Evolutionary conservation across 768 basidiomycete genomes (phyloP), one percentile per base, ranked within the genome.

Genomic region (Tricholoma flavovirens): DNA sequence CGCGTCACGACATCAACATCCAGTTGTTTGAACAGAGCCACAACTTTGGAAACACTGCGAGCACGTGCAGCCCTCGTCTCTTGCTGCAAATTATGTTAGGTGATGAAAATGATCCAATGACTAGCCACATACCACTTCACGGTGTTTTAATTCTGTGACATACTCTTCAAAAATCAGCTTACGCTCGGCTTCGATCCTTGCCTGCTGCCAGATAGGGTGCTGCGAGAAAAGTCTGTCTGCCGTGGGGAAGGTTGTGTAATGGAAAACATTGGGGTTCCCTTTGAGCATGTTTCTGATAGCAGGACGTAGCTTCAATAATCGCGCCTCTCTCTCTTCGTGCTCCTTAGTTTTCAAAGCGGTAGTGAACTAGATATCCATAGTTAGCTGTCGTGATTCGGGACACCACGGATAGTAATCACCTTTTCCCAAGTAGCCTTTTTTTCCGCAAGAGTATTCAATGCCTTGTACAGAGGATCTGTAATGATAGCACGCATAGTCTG

Each of bases 401-500:
- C 26, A n/a, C 54, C 12, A 36, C 3, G 24, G 5, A 52, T 26
- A 21, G 15, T 21, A 67, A 81, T 36, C 54, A 93, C 94, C 82
- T 94, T 93, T 72, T 95, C 91, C 83, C 91, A 99, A 54, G 87
- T 84, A 54, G 85, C 77, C 74, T 97, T 98, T 75, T 94, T 95
- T 74, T 99, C 94, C 14, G 93, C 93, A 49, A 98, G 79, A 45
- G 89, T 93, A 67, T 89, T 90, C 58, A 99, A 78, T 43, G 93
- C 88, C 75, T 93, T 95, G 75, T 98, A 99, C 61, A 97, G 72
- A 43, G 97, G 96, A 76, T 98, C 96, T 64, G 93, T 98, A 72
- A 99, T 96, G 71, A 97, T 93, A 64, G 92, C 89, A 67, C 95
- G 83, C 91, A 98, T 97, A 52, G 94, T 93, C 74, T 91, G 86